Base-by-base conservation (phyloP, 23 red algal genomes). In the Gracilaria vermiculophylla region DNA sequence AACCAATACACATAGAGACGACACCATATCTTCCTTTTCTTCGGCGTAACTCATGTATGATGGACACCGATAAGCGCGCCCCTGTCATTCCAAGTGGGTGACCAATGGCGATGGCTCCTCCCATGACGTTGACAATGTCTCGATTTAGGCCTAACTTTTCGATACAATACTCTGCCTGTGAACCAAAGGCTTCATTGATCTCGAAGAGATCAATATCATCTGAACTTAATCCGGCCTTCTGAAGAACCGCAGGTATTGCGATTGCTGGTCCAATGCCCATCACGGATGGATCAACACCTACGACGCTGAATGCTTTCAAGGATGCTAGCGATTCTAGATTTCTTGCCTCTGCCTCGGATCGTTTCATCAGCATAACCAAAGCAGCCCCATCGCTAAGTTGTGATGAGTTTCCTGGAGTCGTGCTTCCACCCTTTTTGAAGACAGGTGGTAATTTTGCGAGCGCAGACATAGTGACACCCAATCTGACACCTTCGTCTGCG, bases 341-440 rank as follows among this genome's bases (percentile, higher is more conserved):
- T 15, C 97, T 88, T 45, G 86, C 69, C 47, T 85, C 78, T 19
- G 97, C 97, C 78, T 99, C 97, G 48, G 83, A 91, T 33, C 97
- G 73, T 79, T 93, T 94, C 97, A 99, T 99, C 24, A 99, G 47
- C 70, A 99, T 69, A 0, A 95, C 90, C 32, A 94, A 40, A 7
- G 97, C 97, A 53, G 97, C 97, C 25, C 97, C 97, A 88, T 99
- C 97, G 78, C 93, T 96, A 12, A 99, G 72, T 88, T 99, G 97
- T 3, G 97, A 99, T 13, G 92, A 86, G 75, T 99, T 99, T 29
- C 97, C 97, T 28, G 97, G 88, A 33, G 97, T 99, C 24, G 97
- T 99, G 77, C 85, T 91, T 42, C 97, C 97, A 41, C 91, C 90
- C 40, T 94, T 95, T 37, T 53, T 58, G 55, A 99, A 99, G 11